Evolutionary conservation across 1,284 basidiomycete species (phyloP).

Genomic region (Austropuccinia psidii): DNA sequence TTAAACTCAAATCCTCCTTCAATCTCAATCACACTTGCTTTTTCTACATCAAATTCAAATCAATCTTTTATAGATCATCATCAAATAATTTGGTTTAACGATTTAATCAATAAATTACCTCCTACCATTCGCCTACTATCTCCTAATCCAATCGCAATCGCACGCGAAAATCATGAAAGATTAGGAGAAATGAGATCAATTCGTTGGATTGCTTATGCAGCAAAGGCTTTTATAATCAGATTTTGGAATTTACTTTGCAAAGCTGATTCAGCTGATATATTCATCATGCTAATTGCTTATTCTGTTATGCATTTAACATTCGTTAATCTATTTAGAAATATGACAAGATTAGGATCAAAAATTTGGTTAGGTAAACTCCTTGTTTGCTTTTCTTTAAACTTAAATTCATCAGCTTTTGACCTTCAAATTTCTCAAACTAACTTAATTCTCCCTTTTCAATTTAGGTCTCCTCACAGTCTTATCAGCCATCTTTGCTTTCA

Average conservation of each 20-base stretch:
- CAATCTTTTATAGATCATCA: not conserved
- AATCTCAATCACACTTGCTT: not conserved
- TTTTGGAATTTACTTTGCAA: constrained; percentile 81
- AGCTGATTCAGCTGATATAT: constrained; percentile 90
- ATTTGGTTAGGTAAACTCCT: constrained; percentile 63
- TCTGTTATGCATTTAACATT: constrained; percentile 93
- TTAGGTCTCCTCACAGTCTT: constrained; percentile 69
- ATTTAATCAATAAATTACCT: not conserved
- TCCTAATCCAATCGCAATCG: not conserved
- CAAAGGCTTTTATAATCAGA: constrained; percentile 65
- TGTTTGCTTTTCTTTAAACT: not conserved
- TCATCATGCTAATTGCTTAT: constrained; percentile 91
- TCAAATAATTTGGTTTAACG: constrained; percentile 6
- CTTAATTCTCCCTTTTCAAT: not conserved
- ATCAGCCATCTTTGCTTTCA: constrained; percentile 76
- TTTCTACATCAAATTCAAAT: too few relatives aligned
- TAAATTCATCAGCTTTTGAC: constrained; percentile 1
- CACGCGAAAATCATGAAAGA: constrained; percentile 45
- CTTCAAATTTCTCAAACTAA: constrained; percentile 38
- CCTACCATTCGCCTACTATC: not conserved
- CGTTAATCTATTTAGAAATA: constrained; percentile 76
- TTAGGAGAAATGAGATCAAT: constrained; percentile 63
- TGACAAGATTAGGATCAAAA: constrained; percentile 67
- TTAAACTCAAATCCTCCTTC: not conserved
- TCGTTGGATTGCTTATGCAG: constrained; percentile 79